Conservation (phyloP, 2,329 filamentous ascomycete genomes). For the Herpotrichia juniperi region DNA sequence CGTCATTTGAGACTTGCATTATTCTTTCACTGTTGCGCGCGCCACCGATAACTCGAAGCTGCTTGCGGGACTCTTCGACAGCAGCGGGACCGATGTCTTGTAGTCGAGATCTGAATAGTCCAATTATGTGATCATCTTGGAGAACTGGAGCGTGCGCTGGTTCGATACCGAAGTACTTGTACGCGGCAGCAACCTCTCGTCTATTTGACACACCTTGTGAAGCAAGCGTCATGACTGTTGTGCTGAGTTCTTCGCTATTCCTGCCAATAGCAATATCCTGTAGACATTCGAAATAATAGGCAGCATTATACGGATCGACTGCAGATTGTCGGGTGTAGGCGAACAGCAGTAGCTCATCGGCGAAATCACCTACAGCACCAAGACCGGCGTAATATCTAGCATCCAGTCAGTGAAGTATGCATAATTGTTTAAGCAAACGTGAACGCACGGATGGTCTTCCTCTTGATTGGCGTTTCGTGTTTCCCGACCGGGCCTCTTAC, state of each 20-base stretch:
- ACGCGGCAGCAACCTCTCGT: slow-evolving; percentile 64
- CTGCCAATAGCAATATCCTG: slow-evolving; percentile 63
- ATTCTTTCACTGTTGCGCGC: slow-evolving; percentile 64
- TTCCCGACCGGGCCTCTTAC: slow-evolving; percentile 28
- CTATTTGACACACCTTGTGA: slow-evolving; percentile 64
- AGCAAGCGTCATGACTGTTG: slow-evolving; percentile 62
- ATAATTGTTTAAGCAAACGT: neutral
- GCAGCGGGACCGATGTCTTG: slow-evolving; percentile 59
- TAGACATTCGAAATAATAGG: slow-evolving; percentile 72
- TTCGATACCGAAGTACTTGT: slow-evolving; percentile 63
- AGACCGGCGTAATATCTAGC: slow-evolving; percentile 64
- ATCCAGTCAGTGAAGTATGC: slow-evolving; percentile 5
- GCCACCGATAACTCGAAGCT: slow-evolving; percentile 65
- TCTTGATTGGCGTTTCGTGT: slow-evolving; percentile 34
- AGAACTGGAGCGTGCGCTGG: slow-evolving; percentile 45
- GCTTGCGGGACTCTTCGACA: slow-evolving; percentile 62
- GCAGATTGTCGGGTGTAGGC: slow-evolving; percentile 66
- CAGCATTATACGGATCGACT: slow-evolving; percentile 59
- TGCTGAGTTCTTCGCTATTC: slow-evolving; percentile 62
- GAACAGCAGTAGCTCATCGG: slow-evolving; percentile 65
- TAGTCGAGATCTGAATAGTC: slow-evolving; percentile 65
- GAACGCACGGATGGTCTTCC: slow-evolving; percentile 43
- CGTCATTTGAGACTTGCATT: slow-evolving; percentile 62
- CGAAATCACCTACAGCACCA: slow-evolving; percentile 67
- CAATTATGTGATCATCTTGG: slow-evolving; percentile 67